Evolutionary conservation across 108 stramenopile genomes (phyloP).

Genomic region (Skeletonema menzelii): DNA sequence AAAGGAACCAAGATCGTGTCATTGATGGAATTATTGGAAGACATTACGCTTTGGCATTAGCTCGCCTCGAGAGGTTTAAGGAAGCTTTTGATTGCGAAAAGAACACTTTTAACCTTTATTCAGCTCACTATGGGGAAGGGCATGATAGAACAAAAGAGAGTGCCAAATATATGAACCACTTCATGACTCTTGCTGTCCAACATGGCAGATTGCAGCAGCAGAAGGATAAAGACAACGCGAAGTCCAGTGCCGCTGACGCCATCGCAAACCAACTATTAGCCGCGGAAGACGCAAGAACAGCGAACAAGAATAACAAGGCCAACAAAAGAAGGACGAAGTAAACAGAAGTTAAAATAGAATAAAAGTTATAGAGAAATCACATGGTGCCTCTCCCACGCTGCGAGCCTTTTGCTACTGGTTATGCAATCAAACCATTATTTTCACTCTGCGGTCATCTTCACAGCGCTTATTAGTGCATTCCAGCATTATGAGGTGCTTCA

Average conservation of each 20-base stretch:
- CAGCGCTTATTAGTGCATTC: too few relatives aligned
- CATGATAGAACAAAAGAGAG: conserved; percentile 70
- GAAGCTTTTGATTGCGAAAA: conserved; percentile 67
- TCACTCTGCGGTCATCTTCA: too few relatives aligned
- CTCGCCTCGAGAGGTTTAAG: conserved; percentile 61
- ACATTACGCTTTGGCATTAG: conserved; percentile 54
- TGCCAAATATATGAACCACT: conserved; percentile 34
- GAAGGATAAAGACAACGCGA: conserved; percentile 47
- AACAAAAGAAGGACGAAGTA: conserved; percentile 58
- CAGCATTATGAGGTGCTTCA: too few relatives aligned
- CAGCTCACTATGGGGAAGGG: conserved; percentile 57
- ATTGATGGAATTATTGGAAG: conserved; percentile 68
- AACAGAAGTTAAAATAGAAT: not conserved
- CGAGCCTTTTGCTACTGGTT: too few relatives aligned
- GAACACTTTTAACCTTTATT: conserved; percentile 59
- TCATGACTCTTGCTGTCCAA: conserved; percentile 63
- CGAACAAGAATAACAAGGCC: conserved; percentile 58
- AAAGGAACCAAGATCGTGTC: conserved; percentile 63
- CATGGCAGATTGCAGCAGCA: conserved; percentile 55
- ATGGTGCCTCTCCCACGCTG: too few relatives aligned
- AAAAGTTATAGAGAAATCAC: not conserved
- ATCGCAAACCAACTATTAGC: conserved; percentile 71
- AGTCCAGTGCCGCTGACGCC: conserved; percentile 68
- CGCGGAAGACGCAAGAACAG: conserved; percentile 60
- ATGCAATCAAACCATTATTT: too few relatives aligned